Conservation (phyloP, 305 asterid species). For the Plantago lanceolata region DNA sequence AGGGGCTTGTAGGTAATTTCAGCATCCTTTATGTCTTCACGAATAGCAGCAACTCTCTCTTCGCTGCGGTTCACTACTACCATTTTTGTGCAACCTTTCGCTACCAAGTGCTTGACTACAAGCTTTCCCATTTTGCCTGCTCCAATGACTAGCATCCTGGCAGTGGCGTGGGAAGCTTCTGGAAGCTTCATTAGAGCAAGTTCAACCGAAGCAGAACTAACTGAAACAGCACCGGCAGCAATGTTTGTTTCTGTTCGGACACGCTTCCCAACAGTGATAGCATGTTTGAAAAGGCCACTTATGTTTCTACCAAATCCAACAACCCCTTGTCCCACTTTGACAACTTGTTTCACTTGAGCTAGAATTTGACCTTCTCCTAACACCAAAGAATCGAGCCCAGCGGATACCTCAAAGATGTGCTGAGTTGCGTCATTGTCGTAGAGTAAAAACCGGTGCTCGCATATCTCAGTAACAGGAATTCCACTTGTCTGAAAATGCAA, state of each 20-base stretch:
- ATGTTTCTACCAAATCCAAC: conserved; percentile 89
- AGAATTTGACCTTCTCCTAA: conserved; percentile 97
- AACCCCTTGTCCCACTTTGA: conserved; percentile 87
- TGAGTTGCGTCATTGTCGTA: conserved; percentile 87
- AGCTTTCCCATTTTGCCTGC: conserved; percentile 99
- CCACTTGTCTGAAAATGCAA: conserved; percentile 76
- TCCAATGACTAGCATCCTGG: conserved; percentile 79
- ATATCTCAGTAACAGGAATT: conserved; percentile 70
- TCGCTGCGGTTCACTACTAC: conserved; percentile 84
- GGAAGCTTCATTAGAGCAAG: conserved; percentile 92
- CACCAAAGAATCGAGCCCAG: conserved; percentile 92
- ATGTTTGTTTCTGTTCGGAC: conserved; percentile 92
- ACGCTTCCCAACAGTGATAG: conserved; percentile 91
- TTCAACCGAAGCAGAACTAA: conserved; percentile 97
- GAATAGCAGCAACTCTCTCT: conserved; percentile 70
- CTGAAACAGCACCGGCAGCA: conserved; percentile 94
- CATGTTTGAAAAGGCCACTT: conserved; percentile 97
- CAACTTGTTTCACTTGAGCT: conserved; percentile 96
- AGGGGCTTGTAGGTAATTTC: conserved; percentile 77
- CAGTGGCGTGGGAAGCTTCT: conserved; percentile 52
- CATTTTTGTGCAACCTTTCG: conserved; percentile 89
- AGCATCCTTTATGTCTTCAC: conserved; percentile 67
- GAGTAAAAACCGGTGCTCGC: conserved; percentile 82
- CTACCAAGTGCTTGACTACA: conserved; percentile 88
- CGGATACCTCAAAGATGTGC: conserved; percentile 90